Evolutionary conservation across 768 basidiomycete genomes (phyloP), one percentile per base, ranked within the genome.

Genomic region (Stropharia rugosoannulata): DNA sequence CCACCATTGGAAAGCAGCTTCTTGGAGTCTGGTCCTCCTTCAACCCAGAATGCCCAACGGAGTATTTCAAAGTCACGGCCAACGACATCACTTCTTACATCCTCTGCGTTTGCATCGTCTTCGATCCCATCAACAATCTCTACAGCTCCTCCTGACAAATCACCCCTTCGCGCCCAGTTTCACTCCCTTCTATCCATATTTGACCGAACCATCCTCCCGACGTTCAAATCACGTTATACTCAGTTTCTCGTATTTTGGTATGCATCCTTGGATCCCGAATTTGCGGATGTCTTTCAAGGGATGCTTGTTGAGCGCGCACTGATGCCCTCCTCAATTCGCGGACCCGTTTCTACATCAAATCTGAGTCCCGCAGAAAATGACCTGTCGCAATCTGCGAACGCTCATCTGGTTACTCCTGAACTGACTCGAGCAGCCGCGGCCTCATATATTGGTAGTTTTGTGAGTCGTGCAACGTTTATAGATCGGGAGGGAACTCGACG

Each of bases 241-340:
- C 97, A 98, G 64, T 99, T 99, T 73, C 82, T 99, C 57, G 65
- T 98, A 44, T 99, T 99, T 77, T 97, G 93, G 86, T 93, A 88
- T 66, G 82, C 95, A 18, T 98, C 96, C 0, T 86, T 96, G 49
- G 87, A 94, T 62, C 77, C 89, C 2, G 86, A 92, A 58, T 97
- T 94, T 63, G 82, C 89, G 43, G 96, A 99, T 68, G 80, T 93
- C 52, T 98, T 99, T 68, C 91, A 92, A 58, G 96, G 96, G 37
- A 84, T 94, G 66, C 88, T 99, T n/a, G 87, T 98, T 41, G 90
- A 91, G 7, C 89, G 92, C 57, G 93, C 95, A 0, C 75, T 99
- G 4, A 83, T 95, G 57, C 78, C 51, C 3, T 60, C 61, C 13
- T 60, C 60, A 4, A 32, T 32, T 10, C 51, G 55, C 12, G 57